Evolutionary conservation across 129 eudicot genomes (phyloP), one percentile per base, ranked within the genome.

Genomic region (Sambucus nigra): DNA sequence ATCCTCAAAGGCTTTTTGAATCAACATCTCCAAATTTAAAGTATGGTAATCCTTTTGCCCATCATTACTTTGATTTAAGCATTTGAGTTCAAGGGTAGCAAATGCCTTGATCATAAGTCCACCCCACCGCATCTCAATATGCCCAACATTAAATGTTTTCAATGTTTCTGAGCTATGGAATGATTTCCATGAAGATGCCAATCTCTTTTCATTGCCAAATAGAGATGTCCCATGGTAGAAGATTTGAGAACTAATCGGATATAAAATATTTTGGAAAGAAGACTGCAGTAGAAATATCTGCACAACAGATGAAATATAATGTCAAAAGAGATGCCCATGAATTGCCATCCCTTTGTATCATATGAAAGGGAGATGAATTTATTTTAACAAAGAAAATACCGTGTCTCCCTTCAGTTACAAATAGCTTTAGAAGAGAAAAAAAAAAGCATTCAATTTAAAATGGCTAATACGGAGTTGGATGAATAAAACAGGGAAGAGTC

Each of bases 241-340:
- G 13, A 44, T 23, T 13, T 76, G 75, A 25, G 77, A 67, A 58
- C 78, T 71, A 64, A 69, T 25, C 13, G 80, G 33, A 51, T 52
- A 60, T 22, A 42, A 47, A 61, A 53, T 64, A 73, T 57, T 74
- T 49, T 57, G 56, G 64, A 79, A 72, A 57, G 77, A 61, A 69
- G 78, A 74, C 47, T 74, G 81, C 54, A 65, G 74, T 69, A 74
- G 82, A 79, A 67, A 79, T 74, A 76, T 72, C 95, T 85, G 81
- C 76, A 68, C 19, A 22, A 63, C 9, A 15, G 9, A 8, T 15
- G 5, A 42, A 13, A 42, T 42, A 42, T 2, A 1, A 42, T 9
- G 16, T 42, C 48, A n/a, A 42, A 42, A 42, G 48, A 13, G 48
- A 7, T 42, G 48, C n/a, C n/a, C n/a, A n/a, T n/a, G n/a, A n/a